A percentile compares a stretch with the other conserved stretches of the same genome.
Evolutionary conservation across 2,329 filamentous ascomycete species (phyloP).

Genomic region (Periconia macrospinosa): DNA sequence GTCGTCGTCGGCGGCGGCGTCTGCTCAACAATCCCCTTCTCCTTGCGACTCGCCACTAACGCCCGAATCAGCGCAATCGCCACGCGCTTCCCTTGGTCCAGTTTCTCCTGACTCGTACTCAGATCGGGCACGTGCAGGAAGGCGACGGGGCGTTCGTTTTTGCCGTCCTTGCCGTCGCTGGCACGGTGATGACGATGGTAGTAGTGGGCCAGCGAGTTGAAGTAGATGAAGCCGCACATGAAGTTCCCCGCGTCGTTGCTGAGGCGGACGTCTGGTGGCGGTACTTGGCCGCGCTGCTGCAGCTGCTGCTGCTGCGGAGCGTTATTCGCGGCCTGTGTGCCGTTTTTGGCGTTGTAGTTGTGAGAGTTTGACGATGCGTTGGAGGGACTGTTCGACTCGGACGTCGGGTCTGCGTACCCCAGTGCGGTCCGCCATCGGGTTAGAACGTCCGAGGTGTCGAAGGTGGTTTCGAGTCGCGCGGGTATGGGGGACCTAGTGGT

Average conservation of each 20-base stretch:
- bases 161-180: constrained; percentile 3
- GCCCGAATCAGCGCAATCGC: constrained; percentile 38
- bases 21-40: constrained; percentile 21
- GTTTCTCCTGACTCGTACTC: constrained; percentile 24
- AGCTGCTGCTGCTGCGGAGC: too few relatives aligned
- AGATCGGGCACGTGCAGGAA: constrained; percentile 43
- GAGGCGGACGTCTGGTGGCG: constrained; percentile 26
- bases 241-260: constrained; percentile 40
- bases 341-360: too few relatives aligned
- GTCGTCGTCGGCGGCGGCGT: background rate
- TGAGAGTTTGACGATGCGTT: too few relatives aligned
- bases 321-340: too few relatives aligned
- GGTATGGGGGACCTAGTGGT: constrained; percentile 21
- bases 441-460: constrained; percentile 36
- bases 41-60: constrained; percentile 31
- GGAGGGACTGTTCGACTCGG: background rate
- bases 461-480: constrained; percentile 27
- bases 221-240: constrained; percentile 43
- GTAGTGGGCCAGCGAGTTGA: constrained; percentile 36
- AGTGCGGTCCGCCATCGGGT: constrained; percentile 29
- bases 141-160: constrained; percentile 30
- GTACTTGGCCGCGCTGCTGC: background rate
- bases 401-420: constrained; percentile 4
- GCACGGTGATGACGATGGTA: constrained; percentile 4
- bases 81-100: constrained; percentile 31